These are phyloP conservation scores for Polysphondylium violaceum DNA, from an alignment of 78 protist species.

Conservation along the genomic window DNA sequence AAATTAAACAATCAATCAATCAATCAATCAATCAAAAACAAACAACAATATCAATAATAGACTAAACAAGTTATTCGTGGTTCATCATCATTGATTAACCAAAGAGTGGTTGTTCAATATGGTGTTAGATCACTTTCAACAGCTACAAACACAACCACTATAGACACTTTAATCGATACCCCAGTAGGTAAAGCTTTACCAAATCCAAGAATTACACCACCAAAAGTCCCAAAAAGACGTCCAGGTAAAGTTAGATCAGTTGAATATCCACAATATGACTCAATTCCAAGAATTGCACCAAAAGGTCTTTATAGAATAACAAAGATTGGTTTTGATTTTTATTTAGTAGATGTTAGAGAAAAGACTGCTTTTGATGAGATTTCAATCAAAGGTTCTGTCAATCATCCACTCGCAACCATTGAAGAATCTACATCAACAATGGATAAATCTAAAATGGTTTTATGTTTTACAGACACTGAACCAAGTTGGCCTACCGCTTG, in stretches of 20 bases:
- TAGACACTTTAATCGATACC: neutral
- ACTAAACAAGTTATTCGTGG: too few relatives aligned
- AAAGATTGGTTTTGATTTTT: slow-evolving; percentile 51
- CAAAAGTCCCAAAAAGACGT: slow-evolving; percentile 66
- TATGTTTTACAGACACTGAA: slow-evolving; percentile 43
- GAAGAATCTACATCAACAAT: slow-evolving; percentile 15
- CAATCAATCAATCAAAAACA: too few relatives aligned
- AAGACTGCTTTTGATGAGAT: neutral
- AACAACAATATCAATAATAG: too few relatives aligned
- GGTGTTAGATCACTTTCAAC: slow-evolving; percentile 35
- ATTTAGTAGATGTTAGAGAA: slow-evolving; percentile 50
- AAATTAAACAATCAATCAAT: too few relatives aligned
- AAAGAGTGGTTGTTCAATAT: too few relatives aligned
- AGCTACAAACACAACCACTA: neutral
- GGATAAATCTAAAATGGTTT: slow-evolving; percentile 26
- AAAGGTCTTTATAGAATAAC: slow-evolving; percentile 55
- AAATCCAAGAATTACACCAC: slow-evolving; percentile 65
- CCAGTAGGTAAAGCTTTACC: slow-evolving; percentile 20
- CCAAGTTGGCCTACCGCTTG: slow-evolving; percentile 58
- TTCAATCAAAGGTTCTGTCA: slow-evolving; percentile 56
- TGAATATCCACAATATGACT: slow-evolving; percentile 42
- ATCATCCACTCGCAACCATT: slow-evolving; percentile 37
- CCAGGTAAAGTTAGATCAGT: slow-evolving; percentile 67
- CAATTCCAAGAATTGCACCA: slow-evolving; percentile 60
- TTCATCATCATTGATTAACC: too few relatives aligned